phyloP scores from a whole-genome alignment of 192 early-diverging fungal genomes.

The Radiomyces spectabilis region DNA sequence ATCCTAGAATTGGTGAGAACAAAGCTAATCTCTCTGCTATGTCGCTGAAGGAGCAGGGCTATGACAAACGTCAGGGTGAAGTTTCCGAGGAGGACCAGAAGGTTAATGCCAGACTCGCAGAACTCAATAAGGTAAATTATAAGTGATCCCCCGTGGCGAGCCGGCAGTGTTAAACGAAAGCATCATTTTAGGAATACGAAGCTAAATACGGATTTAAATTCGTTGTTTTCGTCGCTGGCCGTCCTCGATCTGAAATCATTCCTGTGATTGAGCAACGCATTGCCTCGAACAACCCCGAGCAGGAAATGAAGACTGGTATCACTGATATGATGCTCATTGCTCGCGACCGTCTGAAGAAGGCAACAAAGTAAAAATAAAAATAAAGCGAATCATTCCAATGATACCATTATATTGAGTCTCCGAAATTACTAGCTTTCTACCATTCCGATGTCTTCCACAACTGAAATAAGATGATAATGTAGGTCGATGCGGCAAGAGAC shows the following conservation, averaged over 20 bases:
- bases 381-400: too few species aligned
- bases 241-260: constrained; percentile 64
- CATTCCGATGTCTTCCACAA: too few species aligned
- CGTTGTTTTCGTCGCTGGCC: constrained; percentile 77
- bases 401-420: too few species aligned
- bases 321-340: constrained; percentile 79
- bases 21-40: constrained; percentile 61
- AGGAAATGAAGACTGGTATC: constrained; percentile 66
- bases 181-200: constrained; percentile 57
- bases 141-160: too few species aligned
- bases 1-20: constrained; percentile 80
- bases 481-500: too few species aligned
- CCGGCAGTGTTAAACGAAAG: too few species aligned
- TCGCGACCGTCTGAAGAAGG: constrained; percentile 67
- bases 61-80: constrained; percentile 28
- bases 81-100: constrained; percentile 37
- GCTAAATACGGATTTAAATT: constrained; percentile 74
- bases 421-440: too few species aligned
- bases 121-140: constrained; percentile 51
- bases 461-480: too few species aligned
- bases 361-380: too few species aligned
- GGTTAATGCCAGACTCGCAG: constrained; percentile 46
- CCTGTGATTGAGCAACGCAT: constrained; percentile 69
- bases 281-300: constrained; percentile 44
- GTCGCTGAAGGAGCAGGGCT: constrained; percentile 67